phyloP scores from a whole-genome alignment of 2,329 filamentous ascomycete species.

The Xylaria sp. region DNA sequence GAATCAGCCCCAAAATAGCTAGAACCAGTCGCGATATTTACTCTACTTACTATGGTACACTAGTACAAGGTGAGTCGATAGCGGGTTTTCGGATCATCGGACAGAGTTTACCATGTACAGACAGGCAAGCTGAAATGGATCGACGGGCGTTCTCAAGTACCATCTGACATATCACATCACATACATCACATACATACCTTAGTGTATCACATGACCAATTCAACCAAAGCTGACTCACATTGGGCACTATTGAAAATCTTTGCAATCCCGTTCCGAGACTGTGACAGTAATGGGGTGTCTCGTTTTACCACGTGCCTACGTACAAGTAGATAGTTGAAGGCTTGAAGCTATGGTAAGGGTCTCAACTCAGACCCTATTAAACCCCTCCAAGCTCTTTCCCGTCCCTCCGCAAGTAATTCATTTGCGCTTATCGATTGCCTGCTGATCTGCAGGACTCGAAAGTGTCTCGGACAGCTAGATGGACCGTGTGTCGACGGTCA shows the following conservation, averaged over 20 bases:
- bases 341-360: background rate
- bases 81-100: slow-evolving; percentile 11
- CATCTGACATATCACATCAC: background rate
- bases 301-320: slow-evolving; percentile 23
- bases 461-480: slow-evolving; percentile 22
- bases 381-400: slow-evolving; percentile 5
- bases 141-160: background rate
- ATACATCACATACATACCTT: slow-evolving; percentile 7
- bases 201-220: slow-evolving; percentile 2
- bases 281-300: background rate
- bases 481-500: slow-evolving; percentile 29
- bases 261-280: background rate
- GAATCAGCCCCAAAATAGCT: slow-evolving; percentile 16
- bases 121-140: background rate
- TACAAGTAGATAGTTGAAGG: background rate
- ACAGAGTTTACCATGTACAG: background rate
- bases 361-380: slow-evolving; percentile 10
- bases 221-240: background rate
- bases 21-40: slow-evolving; percentile 7
- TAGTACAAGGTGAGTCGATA: background rate
- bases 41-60: slow-evolving; percentile 5
- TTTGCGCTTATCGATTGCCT: slow-evolving; percentile 2
- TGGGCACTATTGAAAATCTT: slow-evolving; percentile 7
- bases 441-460: background rate
- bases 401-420: background rate